Percentiles rank a stretch among this genome's conserved stretches.
These are phyloP conservation scores for Penicillium sp. DNA, from an alignment of 2,329 filamentous ascomycete species.

Conservation along the genomic window DNA sequence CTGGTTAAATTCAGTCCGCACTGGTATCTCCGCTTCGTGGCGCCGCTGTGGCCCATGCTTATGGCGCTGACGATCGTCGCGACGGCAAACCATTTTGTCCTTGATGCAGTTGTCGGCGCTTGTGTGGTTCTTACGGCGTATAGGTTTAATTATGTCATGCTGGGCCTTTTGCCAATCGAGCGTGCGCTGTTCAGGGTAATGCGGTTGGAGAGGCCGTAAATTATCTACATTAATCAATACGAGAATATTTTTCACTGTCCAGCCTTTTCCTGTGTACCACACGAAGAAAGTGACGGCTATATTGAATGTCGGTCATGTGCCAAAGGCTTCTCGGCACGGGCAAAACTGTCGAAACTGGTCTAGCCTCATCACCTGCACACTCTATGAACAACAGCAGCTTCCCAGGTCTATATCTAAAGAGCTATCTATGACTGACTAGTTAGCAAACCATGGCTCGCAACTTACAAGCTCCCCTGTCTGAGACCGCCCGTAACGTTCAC, in stretches of 20 bases:
- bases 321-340: too few species aligned
- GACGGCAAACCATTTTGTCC: slow-evolving; percentile 70
- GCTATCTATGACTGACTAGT: too few species aligned
- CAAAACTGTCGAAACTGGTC: too few species aligned
- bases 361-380: too few species aligned
- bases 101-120: slow-evolving; percentile 69
- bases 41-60: slow-evolving; percentile 49
- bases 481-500: neutral
- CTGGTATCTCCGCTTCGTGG: slow-evolving; percentile 39
- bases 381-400: too few species aligned
- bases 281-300: too few species aligned
- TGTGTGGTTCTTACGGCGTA: slow-evolving; percentile 30
- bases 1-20: slow-evolving; percentile 50
- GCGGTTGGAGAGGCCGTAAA: slow-evolving; percentile 32
- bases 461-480: neutral
- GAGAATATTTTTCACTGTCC: neutral
- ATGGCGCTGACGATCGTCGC: slow-evolving; percentile 65
- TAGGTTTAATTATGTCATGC: slow-evolving; percentile 28
- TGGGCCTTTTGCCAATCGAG: slow-evolving; percentile 31
- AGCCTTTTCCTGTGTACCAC: neutral
- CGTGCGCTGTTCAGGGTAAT: slow-evolving; percentile 24
- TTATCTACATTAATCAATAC: slow-evolving; percentile 7
- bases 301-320: too few species aligned
- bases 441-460: too few species aligned
- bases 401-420: too few species aligned